Conservation (phyloP, 371 early-diverging fungal species). For the Mucor mucedo region DNA sequence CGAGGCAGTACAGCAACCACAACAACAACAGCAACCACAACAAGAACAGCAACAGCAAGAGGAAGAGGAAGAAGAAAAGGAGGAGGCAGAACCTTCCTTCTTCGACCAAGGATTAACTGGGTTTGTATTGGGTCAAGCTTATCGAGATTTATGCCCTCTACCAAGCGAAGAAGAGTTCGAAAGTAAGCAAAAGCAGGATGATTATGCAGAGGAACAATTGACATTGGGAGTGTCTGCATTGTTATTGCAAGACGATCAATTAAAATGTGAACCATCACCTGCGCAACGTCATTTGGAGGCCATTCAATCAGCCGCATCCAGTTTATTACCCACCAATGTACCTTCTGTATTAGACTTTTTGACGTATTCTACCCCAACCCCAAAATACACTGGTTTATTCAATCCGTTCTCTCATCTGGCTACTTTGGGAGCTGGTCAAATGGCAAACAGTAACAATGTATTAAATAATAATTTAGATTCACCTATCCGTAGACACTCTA, state of each 20-base stretch:
- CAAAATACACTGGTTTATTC: constrained; percentile 41
- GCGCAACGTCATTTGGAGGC: constrained; percentile 18
- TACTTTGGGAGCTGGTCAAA: background rate
- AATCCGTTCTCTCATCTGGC: constrained; percentile 45
- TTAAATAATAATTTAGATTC: constrained; percentile 31
- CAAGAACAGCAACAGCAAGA: no score
- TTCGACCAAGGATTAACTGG: constrained; percentile 30
- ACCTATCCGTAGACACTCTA: constrained; percentile 49
- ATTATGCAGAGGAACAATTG: constrained; percentile 16
- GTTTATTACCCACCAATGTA: constrained; percentile 2
- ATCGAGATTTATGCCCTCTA: constrained; percentile 32
- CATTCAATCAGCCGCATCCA: constrained; percentile 17
- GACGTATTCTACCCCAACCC: constrained; percentile 37
- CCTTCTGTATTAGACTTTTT: constrained; percentile 19
- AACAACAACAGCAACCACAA: constrained; percentile 6
- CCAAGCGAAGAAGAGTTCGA: constrained; percentile 9
- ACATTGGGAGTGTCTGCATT: constrained; percentile 44
- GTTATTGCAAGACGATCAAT: constrained; percentile 11
- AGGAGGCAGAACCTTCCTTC: no score
- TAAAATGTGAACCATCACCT: constrained; percentile 6
- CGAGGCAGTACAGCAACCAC: constrained; percentile 48
- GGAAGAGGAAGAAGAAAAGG: no score
- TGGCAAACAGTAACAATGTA: constrained; percentile 18
- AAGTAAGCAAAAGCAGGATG: constrained; percentile 13
- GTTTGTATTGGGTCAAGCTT: constrained; percentile 48